phyloP scores from a whole-genome alignment of 2,329 filamentous ascomycete species.

The Pseudocercospora fuligena region DNA sequence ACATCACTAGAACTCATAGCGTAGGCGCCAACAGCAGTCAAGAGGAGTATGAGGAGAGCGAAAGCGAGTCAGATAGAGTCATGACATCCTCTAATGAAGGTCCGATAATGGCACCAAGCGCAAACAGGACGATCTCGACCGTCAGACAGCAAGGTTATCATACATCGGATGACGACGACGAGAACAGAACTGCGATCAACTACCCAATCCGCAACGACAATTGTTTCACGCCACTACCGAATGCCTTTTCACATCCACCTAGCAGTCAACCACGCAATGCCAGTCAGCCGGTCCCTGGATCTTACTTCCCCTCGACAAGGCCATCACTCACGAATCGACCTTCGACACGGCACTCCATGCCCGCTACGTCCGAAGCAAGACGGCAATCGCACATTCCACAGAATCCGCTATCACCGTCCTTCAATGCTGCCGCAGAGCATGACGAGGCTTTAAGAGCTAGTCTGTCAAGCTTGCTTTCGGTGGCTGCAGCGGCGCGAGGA shows the following conservation, averaged over 20 bases:
- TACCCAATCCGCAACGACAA: constrained; percentile 56
- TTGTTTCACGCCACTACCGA: constrained; percentile 82
- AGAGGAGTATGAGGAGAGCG: constrained; percentile 92
- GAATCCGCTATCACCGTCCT: constrained; percentile 73
- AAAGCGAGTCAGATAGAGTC: constrained; percentile 81
- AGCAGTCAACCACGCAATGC: constrained; percentile 58
- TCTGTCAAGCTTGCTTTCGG: constrained; percentile 93
- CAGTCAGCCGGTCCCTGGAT: constrained; percentile 51
- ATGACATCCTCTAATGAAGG: constrained; percentile 69
- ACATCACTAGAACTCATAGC: constrained; percentile 52
- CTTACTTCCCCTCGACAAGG: constrained; percentile 49
- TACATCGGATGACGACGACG: constrained; percentile 57
- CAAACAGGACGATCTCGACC: constrained; percentile 32
- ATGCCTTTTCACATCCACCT: constrained; percentile 87
- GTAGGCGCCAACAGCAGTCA: constrained; percentile 71
- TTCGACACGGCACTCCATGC: constrained; percentile 39
- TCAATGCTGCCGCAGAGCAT: constrained; percentile 75
- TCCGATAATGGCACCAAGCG: constrained; percentile 41
- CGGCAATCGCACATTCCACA: constrained; percentile 60
- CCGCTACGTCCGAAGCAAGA: constrained; percentile 41
- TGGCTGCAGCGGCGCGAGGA: constrained; percentile 84
- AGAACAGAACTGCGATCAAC: constrained; percentile 82
- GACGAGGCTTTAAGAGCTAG: constrained; percentile 91
- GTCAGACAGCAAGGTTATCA: not conserved
- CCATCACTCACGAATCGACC: constrained; percentile 34